Base-by-base conservation (phyloP, 805 yeast species). In the Saccharomyces paradoxus region DNA sequence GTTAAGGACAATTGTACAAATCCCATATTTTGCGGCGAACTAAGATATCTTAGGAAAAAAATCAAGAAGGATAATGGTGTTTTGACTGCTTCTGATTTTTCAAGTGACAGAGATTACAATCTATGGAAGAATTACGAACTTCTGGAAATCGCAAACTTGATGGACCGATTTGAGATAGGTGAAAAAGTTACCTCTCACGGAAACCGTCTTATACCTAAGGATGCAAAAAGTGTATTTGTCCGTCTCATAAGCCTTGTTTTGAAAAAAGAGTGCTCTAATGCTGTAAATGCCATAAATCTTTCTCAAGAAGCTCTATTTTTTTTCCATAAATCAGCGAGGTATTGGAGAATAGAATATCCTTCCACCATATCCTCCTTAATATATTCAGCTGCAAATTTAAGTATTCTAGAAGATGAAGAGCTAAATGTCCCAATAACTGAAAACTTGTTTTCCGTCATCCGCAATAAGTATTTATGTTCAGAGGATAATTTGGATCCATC, bases 321-420 rank as follows among this genome's bases (percentile, higher is more conserved):
- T 12, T 60, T 85, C 2, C 66, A 63, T 1, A 65, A 74, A 14
- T 78, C 81, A 53, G 71, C 81, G 6, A 74, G 71, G 46, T 72
- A 79, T 52, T 87, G 94, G 94, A 71, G 86, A 55, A 66, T 85
- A 4, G 78, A 64, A 46, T 60, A 77, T 55, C 66, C 65, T 6
- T 71, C 81, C 0, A 73, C 87, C 0, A 69, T 79, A 50, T 78
- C 82, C 0, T 73, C 78, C 0, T 60, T 80, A 7, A 56, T 83
- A 5, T 80, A 77, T 53, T 77, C 82, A 4, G 84, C 86, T 1
- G 75, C 77, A 1, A 75, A 75, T 55, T 64, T 61, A 10, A 63
- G 71, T 9, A 60, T 74, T 12, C 60, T 75, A 46, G 64, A 62
- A 41, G 65, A 63, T 12, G 67, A 66, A 30, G 66, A 66, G 12